phyloP scores from a whole-genome alignment of 2,329 filamentous ascomycete species.

The Aspergillaceae sp. region DNA sequence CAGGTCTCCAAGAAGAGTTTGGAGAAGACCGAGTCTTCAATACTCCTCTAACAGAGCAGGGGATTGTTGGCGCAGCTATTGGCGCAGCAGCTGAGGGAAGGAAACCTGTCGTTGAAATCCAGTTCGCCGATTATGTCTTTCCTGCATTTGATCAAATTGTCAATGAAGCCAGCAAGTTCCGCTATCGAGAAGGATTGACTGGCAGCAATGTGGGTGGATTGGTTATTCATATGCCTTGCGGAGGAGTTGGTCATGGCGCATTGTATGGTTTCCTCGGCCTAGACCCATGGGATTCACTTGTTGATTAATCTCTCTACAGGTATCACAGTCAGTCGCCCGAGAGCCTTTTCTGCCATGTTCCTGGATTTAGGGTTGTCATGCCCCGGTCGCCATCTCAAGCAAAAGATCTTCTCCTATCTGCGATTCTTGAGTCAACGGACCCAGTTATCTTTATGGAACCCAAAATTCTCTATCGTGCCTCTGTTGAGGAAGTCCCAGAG shows the following conservation, averaged over 20 bases:
- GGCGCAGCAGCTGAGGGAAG: constrained; percentile 74
- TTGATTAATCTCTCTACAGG: constrained; percentile 1
- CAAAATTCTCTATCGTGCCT: constrained; percentile 78
- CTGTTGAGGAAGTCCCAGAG: constrained; percentile 75
- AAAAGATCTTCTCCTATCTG: constrained; percentile 68
- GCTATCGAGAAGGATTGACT: constrained; percentile 58
- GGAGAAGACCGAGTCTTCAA: constrained; percentile 90
- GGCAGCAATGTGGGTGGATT: constrained; percentile 63
- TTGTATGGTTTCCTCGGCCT: constrained; percentile 35
- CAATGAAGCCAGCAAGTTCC: constrained; percentile 76
- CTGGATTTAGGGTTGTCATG: constrained; percentile 71
- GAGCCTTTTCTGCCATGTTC: constrained; percentile 73
- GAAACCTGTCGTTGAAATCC: constrained; percentile 77
- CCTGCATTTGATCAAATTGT: constrained; percentile 84
- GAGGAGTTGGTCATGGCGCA: constrained; percentile 75
- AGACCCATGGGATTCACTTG: constrained; percentile 2
- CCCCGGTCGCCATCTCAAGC: constrained; percentile 74
- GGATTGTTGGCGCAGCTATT: constrained; percentile 87
- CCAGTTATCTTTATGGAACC: constrained; percentile 85
- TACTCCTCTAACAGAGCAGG: constrained; percentile 87
- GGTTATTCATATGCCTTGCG: constrained; percentile 77
- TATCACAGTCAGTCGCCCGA: constrained; percentile 84
- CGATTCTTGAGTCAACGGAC: constrained; percentile 64
- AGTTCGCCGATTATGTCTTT: constrained; percentile 84
- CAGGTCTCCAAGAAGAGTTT: constrained; percentile 80